These are phyloP conservation scores for Emericellopsis atlantica DNA, from an alignment of 2,329 filamentous ascomycete species.

Conservation along the genomic window DNA sequence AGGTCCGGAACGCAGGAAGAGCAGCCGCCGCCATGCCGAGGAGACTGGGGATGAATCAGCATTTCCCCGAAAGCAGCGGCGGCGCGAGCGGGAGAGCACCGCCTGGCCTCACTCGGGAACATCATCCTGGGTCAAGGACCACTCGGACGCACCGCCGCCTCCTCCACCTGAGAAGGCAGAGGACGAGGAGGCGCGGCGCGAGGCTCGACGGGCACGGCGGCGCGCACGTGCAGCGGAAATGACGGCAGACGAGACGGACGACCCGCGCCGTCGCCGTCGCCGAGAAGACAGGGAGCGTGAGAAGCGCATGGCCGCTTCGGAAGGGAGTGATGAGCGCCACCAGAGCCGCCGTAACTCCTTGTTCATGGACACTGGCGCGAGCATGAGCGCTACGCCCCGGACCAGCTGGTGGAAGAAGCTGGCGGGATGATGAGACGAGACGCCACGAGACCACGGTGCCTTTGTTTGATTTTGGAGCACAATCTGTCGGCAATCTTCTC, in stretches of 20 bases:
- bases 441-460: not conserved
- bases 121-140: conserved; percentile 54
- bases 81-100: conserved; percentile 18
- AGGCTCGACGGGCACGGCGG: conserved; percentile 31
- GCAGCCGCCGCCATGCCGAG: conserved; percentile 15
- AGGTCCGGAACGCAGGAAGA: conserved; percentile 12
- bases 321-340: conserved; percentile 30
- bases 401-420: conserved; percentile 51
- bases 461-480: not conserved
- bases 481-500: not conserved
- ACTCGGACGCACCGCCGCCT: conserved; percentile 35
- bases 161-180: conserved; percentile 16
- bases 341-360: conserved; percentile 25
- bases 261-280: conserved; percentile 27
- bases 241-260: conserved; percentile 28
- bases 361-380: conserved; percentile 24
- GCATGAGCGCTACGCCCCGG: conserved; percentile 18
- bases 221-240: conserved; percentile 27
- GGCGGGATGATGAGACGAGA: conserved; percentile 17
- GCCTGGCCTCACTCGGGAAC: conserved; percentile 52
- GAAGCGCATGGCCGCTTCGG: conserved; percentile 18
- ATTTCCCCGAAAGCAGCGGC: conserved; percentile 26
- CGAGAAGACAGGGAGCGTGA: conserved; percentile 22
- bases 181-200: conserved; percentile 36
- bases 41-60: conserved; percentile 30